phyloP scores from a whole-genome alignment of 2,329 filamentous ascomycete species.

The Claviceps sorghi region DNA sequence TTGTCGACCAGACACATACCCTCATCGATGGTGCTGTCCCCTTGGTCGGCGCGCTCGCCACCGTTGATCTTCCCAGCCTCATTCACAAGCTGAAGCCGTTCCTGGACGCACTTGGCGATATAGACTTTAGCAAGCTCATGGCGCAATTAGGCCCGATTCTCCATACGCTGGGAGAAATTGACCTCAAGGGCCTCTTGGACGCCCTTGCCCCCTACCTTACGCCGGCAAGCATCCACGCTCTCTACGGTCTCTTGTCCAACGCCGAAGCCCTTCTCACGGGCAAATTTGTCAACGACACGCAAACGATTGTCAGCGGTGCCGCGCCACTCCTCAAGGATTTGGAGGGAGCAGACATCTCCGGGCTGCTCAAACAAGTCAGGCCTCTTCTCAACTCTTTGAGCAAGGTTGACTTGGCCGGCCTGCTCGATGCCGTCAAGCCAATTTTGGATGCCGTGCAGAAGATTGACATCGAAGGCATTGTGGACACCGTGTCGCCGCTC shows the following conservation, averaged over 20 bases:
- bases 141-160: constrained; percentile 17
- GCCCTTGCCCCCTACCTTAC: constrained; percentile 21
- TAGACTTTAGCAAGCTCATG: constrained; percentile 14
- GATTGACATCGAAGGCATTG: constrained; percentile 22
- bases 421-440: constrained; percentile 22
- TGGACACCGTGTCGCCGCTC: constrained; percentile 24
- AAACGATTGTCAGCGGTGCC: constrained; percentile 22
- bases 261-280: constrained; percentile 23
- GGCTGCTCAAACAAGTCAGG: constrained; percentile 20
- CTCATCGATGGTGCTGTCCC: constrained; percentile 23
- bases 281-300: constrained; percentile 27
- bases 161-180: constrained; percentile 16
- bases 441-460: constrained; percentile 22
- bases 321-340: constrained; percentile 23
- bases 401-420: constrained; percentile 19
- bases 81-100: constrained; percentile 17
- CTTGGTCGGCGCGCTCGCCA: constrained; percentile 20
- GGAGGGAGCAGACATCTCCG: constrained; percentile 22
- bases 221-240: constrained; percentile 18
- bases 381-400: constrained; percentile 22
- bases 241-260: constrained; percentile 22
- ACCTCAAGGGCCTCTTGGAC: constrained; percentile 20
- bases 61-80: constrained; percentile 20
- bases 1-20: constrained; percentile 16
- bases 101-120: constrained; percentile 17